Evolutionary conservation across 108 stramenopile species (phyloP).

Genomic region (Cyclotella choctawhatcheeana): DNA sequence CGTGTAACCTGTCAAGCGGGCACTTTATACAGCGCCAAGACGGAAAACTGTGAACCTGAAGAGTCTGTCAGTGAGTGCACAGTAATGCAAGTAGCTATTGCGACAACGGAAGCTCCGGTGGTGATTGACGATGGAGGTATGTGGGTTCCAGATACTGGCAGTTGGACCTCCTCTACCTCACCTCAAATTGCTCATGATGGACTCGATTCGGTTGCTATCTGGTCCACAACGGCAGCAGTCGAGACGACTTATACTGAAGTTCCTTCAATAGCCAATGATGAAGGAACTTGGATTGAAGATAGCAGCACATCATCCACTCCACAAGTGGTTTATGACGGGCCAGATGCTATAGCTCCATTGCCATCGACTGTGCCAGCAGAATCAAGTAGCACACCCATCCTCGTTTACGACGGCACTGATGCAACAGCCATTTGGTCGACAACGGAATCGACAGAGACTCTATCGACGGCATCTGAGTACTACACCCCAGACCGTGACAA

Average conservation of each 20-base stretch:
- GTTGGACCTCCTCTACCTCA: neutral
- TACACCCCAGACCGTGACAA: neutral
- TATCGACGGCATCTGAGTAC: neutral
- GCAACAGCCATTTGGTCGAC: slow-evolving; percentile 7
- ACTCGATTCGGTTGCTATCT: neutral
- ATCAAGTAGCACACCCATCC: neutral
- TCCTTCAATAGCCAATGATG: neutral
- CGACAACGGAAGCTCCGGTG: neutral
- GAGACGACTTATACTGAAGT: neutral
- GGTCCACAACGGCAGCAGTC: neutral
- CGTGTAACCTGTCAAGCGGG: neutral
- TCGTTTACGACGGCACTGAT: neutral
- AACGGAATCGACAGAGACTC: neutral
- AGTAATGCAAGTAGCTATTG: neutral
- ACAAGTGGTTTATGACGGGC: neutral
- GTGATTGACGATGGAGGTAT: neutral
- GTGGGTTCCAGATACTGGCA: neutral
- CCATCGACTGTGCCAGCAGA: neutral
- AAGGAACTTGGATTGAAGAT: neutral
- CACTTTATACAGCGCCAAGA: neutral
- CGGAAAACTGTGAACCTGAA: neutral
- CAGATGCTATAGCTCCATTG: neutral
- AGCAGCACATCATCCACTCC: neutral
- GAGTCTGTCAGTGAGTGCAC: neutral
- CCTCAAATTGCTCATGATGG: neutral